Evolutionary conservation across 1,139 yeast genomes (phyloP), one percentile per base, ranked within the genome.

Genomic region (Geotrichum fermentans): DNA sequence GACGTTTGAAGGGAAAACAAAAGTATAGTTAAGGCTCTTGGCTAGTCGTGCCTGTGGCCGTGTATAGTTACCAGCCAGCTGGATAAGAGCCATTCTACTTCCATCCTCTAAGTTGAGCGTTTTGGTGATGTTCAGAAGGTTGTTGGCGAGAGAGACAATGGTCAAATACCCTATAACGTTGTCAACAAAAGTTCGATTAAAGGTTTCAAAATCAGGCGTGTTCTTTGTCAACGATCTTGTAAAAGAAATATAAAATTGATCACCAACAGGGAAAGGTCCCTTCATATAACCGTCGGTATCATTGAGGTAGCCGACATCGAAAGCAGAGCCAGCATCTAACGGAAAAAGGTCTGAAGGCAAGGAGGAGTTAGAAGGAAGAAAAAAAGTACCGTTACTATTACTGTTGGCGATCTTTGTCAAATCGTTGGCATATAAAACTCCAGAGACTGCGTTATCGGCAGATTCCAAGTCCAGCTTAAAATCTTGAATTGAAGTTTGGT

Each of bases 91-190:
- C 53, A 58, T 54, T 26, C 66, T 63, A 0, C 78, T 73, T 8
- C 53, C 44, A 30, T 65, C 67, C 45, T 65, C 73, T 28, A 72
- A 55, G 2, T 71, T 69, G 0, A 74, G 64, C 1, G 76, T 67
- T 46, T 73, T 78, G 50, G 79, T 70, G 0, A 84, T 77, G 3
- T 65, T 56, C 53, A 72, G 71, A 43, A 86, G 66, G 29, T 77
- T 69, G 36, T 72, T 71, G 0, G 89, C 89, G 54, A 74, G 73
- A 57, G 85, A 75, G 0, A 85, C 67, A 3, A 86, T 79, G 0
- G 95, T 76, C 40, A 88, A 61, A 63, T 80, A 88, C 0, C 96
- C 97, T 1, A 46, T 41, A 11, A 37, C 30, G 16, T 30, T 46
- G n/a, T 46, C 37, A 24, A 18, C 24, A 32, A 46, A 46, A 1